Conservation (phyloP, 2,329 filamentous ascomycete genomes). For the Talaromyces sp. region DNA sequence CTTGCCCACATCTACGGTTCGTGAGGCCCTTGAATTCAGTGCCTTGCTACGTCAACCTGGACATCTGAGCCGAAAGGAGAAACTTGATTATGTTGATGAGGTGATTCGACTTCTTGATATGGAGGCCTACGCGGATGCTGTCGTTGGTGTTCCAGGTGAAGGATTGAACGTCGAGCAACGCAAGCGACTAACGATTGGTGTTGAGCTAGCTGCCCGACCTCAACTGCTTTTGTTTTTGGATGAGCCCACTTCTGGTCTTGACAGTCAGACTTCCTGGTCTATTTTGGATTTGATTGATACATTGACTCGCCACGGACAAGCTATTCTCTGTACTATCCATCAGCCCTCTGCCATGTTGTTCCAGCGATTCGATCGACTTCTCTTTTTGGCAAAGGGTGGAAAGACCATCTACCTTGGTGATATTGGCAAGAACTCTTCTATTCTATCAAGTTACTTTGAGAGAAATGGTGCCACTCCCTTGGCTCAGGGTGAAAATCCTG, state of each 20-base stretch:
- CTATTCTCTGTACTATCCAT: slow-evolving; percentile 95
- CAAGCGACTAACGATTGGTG: slow-evolving; percentile 82
- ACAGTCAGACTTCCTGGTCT: slow-evolving; percentile 89
- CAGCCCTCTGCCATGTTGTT: slow-evolving; percentile 95
- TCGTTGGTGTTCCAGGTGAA: slow-evolving; percentile 86
- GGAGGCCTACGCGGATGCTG: slow-evolving; percentile 81
- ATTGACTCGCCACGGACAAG: slow-evolving; percentile 80
- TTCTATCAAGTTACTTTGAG: slow-evolving; percentile 60
- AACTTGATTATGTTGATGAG: slow-evolving; percentile 81
- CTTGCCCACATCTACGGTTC: slow-evolving; percentile 74
- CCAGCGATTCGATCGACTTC: slow-evolving; percentile 68
- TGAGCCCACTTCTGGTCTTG: slow-evolving; percentile 89
- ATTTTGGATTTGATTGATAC: slow-evolving; percentile 86
- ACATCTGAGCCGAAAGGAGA: slow-evolving; percentile 66
- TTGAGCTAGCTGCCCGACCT: slow-evolving; percentile 92
- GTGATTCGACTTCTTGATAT: slow-evolving; percentile 89
- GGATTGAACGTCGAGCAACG: slow-evolving; percentile 61
- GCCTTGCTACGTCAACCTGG: slow-evolving; percentile 79
- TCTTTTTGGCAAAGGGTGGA: slow-evolving; percentile 61
- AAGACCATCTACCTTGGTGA: slow-evolving; percentile 66
- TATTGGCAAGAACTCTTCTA: slow-evolving; percentile 56
- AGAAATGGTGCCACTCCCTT: slow-evolving; percentile 58
- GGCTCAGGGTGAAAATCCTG: slow-evolving; percentile 61
- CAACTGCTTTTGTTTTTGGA: slow-evolving; percentile 86
- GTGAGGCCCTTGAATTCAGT: slow-evolving; percentile 81